Evolutionary conservation across 306 rosid genomes (phyloP), one percentile per base, ranked within the genome.

Genomic region (Clitoria ternatea): DNA sequence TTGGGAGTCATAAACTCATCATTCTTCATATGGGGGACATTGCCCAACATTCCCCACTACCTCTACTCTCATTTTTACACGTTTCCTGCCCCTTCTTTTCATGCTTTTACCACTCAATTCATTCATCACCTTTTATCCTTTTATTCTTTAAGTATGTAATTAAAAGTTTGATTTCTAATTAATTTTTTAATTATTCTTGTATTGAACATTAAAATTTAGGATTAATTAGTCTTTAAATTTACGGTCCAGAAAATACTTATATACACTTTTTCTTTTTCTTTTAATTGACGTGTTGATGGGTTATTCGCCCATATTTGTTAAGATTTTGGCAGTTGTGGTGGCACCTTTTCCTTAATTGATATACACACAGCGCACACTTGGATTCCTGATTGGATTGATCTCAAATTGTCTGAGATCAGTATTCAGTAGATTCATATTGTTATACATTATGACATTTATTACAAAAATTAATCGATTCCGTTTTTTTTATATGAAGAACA

Each of bases 1-100:
- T 32, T 53, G 65, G 13, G 53, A 29, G 62, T 72, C 79, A 69
- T 56, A 29, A 56, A 56, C 3, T 29, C 26, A 62, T 80, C 70
- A 53, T 78, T 39, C 11, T 13, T 27, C 9, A 1, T 26, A 9
- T 12, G 26, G 15, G 66, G 20, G 43, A 44, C 57, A 30, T n/a
- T 70, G 67, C 36, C 23, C 77, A 63, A 33, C 54, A 71, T 63
- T 55, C 49, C 68, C 75, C 63, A 43, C 72, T 45, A 1, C 4
- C 6, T 55, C 42, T 13, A 54, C 23, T 54, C 61, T 40, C 42
- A 4, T 15, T 59, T 61, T 39, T 13, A 61, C 81, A 61, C 76
- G 70, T 30, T 33, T 15, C 53, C 8, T 22, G n/a, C 19, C 50
- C 60, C 14, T 56, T 18, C 19, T 63, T 74, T 42, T 18, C 0